Conservation (phyloP, 192 early-diverging fungal species). For the Thamnidium elegans region DNA sequence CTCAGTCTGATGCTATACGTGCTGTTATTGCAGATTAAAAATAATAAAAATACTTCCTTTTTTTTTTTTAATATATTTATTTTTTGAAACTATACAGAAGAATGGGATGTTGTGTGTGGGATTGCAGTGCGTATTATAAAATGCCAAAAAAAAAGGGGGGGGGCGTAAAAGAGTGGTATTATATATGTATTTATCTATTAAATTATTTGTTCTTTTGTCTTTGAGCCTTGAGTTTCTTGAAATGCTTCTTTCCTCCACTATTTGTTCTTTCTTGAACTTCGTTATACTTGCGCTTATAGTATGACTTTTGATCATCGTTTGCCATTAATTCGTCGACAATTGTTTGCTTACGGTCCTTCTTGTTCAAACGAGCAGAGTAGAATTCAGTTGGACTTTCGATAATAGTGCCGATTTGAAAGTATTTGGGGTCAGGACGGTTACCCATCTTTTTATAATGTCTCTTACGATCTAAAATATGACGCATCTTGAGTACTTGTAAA, state of each 20-base stretch:
- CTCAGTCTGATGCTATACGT: conserved; percentile 2
- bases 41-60: background rate
- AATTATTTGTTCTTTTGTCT: background rate
- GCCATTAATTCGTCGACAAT: conserved; percentile 88
- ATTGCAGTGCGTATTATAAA: no score
- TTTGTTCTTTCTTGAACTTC: conserved; percentile 68
- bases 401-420: conserved; percentile 94
- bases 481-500: conserved; percentile 79
- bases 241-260: conserved; percentile 51
- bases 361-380: conserved; percentile 80
- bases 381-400: conserved; percentile 86
- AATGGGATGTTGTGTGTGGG: no score
- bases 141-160: no score
- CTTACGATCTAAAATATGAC: conserved; percentile 90
- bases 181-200: no score
- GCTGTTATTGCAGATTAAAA: conserved; percentile 1
- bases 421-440: conserved; percentile 71
- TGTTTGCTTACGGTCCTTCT: conserved; percentile 80
- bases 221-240: conserved; percentile 46
- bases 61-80: background rate
- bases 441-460: conserved; percentile 85
- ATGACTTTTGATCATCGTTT: conserved; percentile 66
- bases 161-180: no score
- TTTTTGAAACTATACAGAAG: no score
- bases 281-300: conserved; percentile 85